These are phyloP conservation scores for Mycena rosella DNA, from an alignment of 768 basidiomycete species.

Conservation along the genomic window DNA sequence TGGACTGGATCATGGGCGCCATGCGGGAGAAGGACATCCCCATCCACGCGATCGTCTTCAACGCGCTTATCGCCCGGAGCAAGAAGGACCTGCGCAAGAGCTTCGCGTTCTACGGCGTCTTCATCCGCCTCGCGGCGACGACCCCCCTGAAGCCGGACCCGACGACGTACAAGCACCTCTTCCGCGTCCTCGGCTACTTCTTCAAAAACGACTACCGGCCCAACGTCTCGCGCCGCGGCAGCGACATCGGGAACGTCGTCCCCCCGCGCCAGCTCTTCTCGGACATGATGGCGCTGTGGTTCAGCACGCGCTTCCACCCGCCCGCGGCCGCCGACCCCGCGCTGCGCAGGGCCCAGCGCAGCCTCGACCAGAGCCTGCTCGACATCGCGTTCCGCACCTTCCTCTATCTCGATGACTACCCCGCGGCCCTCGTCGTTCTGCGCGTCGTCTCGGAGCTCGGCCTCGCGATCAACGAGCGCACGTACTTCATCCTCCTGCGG, in stretches of 20 bases:
- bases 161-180: slow-evolving; percentile 59
- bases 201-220: slow-evolving; percentile 35
- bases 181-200: slow-evolving; percentile 45
- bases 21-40: slow-evolving; percentile 54
- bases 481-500: slow-evolving; percentile 56
- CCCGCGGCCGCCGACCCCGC: slow-evolving; percentile 47
- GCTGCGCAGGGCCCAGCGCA: slow-evolving; percentile 8
- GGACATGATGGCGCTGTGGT: slow-evolving; percentile 55
- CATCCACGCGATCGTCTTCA: slow-evolving; percentile 59
- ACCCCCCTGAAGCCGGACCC: slow-evolving; percentile 54
- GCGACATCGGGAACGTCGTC: slow-evolving; percentile 36
- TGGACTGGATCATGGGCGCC: slow-evolving; percentile 52
- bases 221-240: slow-evolving; percentile 37
- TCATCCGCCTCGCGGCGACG: slow-evolving; percentile 49
- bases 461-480: slow-evolving; percentile 49
- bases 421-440: slow-evolving; percentile 58
- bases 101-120: slow-evolving; percentile 57
- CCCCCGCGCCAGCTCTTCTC: slow-evolving; percentile 58
- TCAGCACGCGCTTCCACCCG: slow-evolving; percentile 25
- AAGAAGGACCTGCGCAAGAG: slow-evolving; percentile 50
- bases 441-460: slow-evolving; percentile 45
- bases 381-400: slow-evolving; percentile 60
- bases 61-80: slow-evolving; percentile 58
- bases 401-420: slow-evolving; percentile 59
- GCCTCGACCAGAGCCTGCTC: slow-evolving; percentile 43